Percentiles rank a stretch among this genome's conserved stretches.
Conservation (phyloP, 208 protist genomes). For the Vickermania ingenoplastis region DNA sequence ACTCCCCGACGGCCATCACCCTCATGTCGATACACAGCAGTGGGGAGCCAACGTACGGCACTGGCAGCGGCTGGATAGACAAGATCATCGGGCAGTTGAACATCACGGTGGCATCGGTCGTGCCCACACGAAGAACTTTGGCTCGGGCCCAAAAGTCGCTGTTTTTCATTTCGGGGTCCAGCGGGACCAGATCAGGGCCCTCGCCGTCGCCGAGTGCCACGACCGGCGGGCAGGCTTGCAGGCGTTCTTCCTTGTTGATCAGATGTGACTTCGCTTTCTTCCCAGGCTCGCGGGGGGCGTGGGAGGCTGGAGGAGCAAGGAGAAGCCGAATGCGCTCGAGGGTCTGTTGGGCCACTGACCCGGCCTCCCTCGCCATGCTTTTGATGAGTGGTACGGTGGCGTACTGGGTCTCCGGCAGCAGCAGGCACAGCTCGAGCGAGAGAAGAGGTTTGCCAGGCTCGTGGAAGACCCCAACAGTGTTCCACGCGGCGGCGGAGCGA, state of each 20-base stretch:
- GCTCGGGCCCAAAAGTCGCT: slow-evolving; percentile 43
- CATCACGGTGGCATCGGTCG: slow-evolving; percentile 20
- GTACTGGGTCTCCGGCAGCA: slow-evolving; percentile 1
- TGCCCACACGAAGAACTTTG: slow-evolving; percentile 35
- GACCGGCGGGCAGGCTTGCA: slow-evolving; percentile 37
- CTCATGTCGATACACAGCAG: slow-evolving; percentile 52
- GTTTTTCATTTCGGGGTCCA: slow-evolving; percentile 54
- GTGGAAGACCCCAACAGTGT: slow-evolving; percentile 20
- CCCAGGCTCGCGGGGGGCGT: slow-evolving; percentile 4
- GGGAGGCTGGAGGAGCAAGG: slow-evolving; percentile 17
- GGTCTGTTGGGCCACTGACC: slow-evolving; percentile 42
- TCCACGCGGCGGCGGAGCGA: slow-evolving; percentile 10
- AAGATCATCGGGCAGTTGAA: slow-evolving; percentile 82
- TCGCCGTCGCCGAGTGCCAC: slow-evolving; percentile 25
- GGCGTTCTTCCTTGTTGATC: slow-evolving; percentile 29
- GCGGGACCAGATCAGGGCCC: slow-evolving; percentile 12
- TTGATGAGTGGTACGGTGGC: slow-evolving; percentile 19
- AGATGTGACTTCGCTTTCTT: slow-evolving; percentile 17
- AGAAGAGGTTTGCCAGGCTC: slow-evolving; percentile 13
- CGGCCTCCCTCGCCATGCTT: slow-evolving; percentile 63
- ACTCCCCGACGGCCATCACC: slow-evolving; percentile 28
- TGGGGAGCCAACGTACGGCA: slow-evolving; percentile 64
- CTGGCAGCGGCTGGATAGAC: slow-evolving; percentile 31
- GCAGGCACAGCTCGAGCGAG: slow-evolving; percentile 22
- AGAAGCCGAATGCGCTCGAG: slow-evolving; percentile 77